Evolutionary conservation across 2,329 filamentous ascomycete species (phyloP), one percentile per base, ranked within the genome.

Genomic region (Cytospora paraplurivora): DNA sequence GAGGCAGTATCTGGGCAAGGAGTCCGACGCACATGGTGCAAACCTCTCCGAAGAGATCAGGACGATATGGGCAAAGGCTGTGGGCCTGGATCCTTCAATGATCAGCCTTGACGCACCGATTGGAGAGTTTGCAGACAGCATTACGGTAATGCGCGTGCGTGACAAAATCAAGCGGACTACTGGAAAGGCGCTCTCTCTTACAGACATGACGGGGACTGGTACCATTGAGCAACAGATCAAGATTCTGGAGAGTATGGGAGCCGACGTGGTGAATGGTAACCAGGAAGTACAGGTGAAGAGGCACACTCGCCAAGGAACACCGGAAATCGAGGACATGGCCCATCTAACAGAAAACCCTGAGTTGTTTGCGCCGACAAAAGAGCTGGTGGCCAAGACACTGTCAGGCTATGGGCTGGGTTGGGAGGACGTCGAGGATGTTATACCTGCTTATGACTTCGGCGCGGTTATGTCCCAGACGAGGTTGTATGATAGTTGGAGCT

Each of bases 161-260:
- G 60, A 62, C 21, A 52, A 32, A 15, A 62, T 62, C n/a, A 62
- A 52, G 60, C 44, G 54, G 17, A 17, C 53, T 13, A 62, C 60
- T 5, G 60, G 60, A 2, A 62, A 58, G 8, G 27, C 60, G 0
- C 47, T 62, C 27, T 57, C 60, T 1, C 19, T 62, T 13, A n/a
- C 54, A 37, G 60, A 54, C 47, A 62, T 62, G 60, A 32, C 47
- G n/a, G 60, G 51, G 21, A 54, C 54, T 10, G 60, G 60, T 5
- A 68, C 60, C n/a, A 65, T 68, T 10, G 51, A 65, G 55, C 59
- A 61, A 27, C 67, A 68, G 21, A 64, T 66, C 35, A 37, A 59
- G 11, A 33, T 68, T 4, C 44, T 68, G 37, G 53, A 51, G 6
- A 44, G 62, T 2, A 57, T 61, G 41, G 51, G 58, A 52, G 51